Conservation (phyloP, 2,329 filamentous ascomycete species). For the Rhinocladiella mackenziei region DNA sequence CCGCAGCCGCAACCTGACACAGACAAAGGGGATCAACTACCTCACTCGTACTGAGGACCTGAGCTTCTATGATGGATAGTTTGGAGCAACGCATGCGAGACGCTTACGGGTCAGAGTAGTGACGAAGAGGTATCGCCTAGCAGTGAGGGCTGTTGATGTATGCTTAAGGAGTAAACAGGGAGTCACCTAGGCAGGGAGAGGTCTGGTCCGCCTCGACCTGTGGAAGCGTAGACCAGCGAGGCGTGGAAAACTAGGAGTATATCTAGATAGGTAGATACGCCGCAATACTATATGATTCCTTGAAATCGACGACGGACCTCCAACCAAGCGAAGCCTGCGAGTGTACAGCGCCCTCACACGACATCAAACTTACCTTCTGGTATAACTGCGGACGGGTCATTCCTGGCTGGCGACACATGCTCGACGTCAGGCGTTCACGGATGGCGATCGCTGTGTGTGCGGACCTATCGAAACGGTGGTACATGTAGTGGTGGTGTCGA, state of each 20-base stretch:
- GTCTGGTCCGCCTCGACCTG: constrained; percentile 3
- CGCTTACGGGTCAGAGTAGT: constrained; percentile 6
- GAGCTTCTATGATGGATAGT: constrained; percentile 3
- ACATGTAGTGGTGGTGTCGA: too few relatives aligned
- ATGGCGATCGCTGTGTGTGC: constrained; percentile 24
- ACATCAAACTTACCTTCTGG: constrained; percentile 25
- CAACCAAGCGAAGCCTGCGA: constrained; percentile 10
- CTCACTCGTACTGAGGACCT: too few relatives aligned
- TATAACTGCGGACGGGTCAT: constrained; percentile 27
- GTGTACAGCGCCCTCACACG: constrained; percentile 23
- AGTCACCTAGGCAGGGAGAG: constrained; percentile 2
- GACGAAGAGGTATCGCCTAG: constrained; percentile 4
- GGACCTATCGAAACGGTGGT: constrained; percentile 27
- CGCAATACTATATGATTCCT: constrained; percentile 9
- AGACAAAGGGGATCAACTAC: constrained; percentile 7
- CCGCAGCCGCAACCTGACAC: not conserved
- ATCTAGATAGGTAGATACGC: constrained; percentile 5
- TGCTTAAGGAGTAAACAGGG: constrained; percentile 5
- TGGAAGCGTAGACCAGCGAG: constrained; percentile 6
- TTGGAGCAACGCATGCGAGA: constrained; percentile 4
- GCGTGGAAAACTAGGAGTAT: constrained; percentile 3
- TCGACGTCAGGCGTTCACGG: constrained; percentile 11
- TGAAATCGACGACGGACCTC: constrained; percentile 11
- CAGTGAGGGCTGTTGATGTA: constrained; percentile 5
- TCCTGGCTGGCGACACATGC: constrained; percentile 26